Percentiles rank a stretch among this genome's conserved stretches.
phyloP scores from a whole-genome alignment of 2,329 filamentous ascomycete species.

The Penicillium sp. region DNA sequence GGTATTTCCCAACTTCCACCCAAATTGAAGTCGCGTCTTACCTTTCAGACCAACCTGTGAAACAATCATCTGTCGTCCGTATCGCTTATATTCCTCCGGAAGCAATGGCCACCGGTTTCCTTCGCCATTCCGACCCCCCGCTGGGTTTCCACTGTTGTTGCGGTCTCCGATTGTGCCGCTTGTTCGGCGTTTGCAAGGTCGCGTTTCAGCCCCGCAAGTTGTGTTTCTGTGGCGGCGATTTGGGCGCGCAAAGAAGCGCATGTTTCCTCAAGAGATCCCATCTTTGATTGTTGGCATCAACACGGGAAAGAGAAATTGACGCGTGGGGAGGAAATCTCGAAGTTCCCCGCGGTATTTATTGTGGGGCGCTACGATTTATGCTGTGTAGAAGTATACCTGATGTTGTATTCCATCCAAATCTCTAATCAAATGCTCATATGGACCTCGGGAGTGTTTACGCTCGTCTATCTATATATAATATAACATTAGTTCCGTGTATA shows the following conservation, averaged over 20 bases:
- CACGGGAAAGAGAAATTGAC: neutral
- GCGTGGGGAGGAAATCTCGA: neutral
- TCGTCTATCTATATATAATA: neutral
- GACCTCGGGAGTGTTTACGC: neutral
- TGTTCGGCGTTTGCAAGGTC: conserved; percentile 36
- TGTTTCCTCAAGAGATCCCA: conserved; percentile 23
- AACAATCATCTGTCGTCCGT: conserved; percentile 88
- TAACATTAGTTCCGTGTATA: neutral
- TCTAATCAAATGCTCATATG: no score
- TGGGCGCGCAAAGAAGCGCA: conserved; percentile 37
- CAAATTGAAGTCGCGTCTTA: conserved; percentile 32
- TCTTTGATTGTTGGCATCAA: neutral
- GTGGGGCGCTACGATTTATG: conserved; percentile 1
- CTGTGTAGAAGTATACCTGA: no score
- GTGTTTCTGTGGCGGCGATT: conserved; percentile 38
- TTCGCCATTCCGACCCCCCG: neutral
- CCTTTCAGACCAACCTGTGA: conserved; percentile 75
- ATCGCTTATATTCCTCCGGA: conserved; percentile 75
- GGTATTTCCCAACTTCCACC: neutral
- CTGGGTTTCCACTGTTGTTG: conserved; percentile 2
- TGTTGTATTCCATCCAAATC: neutral
- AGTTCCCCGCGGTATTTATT: conserved; percentile 17
- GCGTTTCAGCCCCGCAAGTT: conserved; percentile 35
- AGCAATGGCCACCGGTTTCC: conserved; percentile 63
- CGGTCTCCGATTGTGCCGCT: conserved; percentile 15